Conservation (phyloP, 768 basidiomycete genomes). For the Xerocomus potaroensis region DNA sequence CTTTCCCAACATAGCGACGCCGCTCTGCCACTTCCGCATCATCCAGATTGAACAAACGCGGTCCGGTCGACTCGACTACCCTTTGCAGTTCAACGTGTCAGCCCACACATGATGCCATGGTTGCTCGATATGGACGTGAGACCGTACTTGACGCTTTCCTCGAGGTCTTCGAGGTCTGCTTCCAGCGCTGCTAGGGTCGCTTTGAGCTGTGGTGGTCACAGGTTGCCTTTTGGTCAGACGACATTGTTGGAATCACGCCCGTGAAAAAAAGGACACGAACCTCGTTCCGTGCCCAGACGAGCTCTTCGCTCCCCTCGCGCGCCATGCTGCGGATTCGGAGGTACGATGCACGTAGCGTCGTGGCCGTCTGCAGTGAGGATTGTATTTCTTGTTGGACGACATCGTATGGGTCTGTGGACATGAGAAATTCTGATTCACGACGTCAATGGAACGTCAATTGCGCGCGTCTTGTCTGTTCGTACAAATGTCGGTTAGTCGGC, state of each 20-base stretch:
- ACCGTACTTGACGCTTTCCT: constrained; percentile 83
- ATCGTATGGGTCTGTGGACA: constrained; percentile 85
- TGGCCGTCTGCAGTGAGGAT: constrained; percentile 63
- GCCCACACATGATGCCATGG: background rate
- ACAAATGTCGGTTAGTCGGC: background rate
- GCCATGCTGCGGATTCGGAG: constrained; percentile 75
- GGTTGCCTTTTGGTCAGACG: background rate
- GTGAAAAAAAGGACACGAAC: constrained; percentile 29
- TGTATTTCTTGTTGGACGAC: constrained; percentile 83
- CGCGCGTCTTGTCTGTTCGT: too few species aligned
- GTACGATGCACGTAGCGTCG: constrained; percentile 71
- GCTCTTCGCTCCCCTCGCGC: constrained; percentile 70
- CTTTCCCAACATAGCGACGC: constrained; percentile 69
- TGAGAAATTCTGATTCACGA: constrained; percentile 17
- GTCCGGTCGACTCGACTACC: constrained; percentile 83
- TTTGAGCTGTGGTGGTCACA: constrained; percentile 48
- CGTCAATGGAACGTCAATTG: background rate
- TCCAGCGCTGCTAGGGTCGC: constrained; percentile 74
- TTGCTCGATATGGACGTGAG: background rate
- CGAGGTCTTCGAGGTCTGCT: constrained; percentile 88
- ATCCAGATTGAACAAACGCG: constrained; percentile 78
- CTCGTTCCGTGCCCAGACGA: constrained; percentile 76
- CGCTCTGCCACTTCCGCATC: constrained; percentile 73
- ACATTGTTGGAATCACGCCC: background rate
- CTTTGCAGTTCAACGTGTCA: constrained; percentile 36